Percentiles rank a stretch among this genome's conserved stretches.
phyloP scores from a whole-genome alignment of 2,329 filamentous ascomycete species.

The Nigrograna mackinnonii region DNA sequence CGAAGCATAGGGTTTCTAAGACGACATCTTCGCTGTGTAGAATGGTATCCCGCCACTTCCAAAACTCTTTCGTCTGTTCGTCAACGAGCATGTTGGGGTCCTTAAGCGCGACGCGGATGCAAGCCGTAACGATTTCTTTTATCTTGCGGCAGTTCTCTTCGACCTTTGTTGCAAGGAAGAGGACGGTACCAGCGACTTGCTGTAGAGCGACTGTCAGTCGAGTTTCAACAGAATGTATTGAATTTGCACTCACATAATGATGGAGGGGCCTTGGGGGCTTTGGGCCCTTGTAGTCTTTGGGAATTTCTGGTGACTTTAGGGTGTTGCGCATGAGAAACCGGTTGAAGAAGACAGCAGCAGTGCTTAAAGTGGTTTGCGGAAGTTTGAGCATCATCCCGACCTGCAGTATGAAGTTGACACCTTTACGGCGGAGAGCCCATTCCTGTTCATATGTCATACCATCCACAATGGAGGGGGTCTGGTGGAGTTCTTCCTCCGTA shows the following conservation, averaged over 20 bases:
- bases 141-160: slow-evolving; percentile 97
- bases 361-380: slow-evolving; percentile 88
- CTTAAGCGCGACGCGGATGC: slow-evolving; percentile 93
- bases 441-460: slow-evolving; percentile 80
- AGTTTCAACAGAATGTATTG: background rate
- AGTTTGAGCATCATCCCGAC: slow-evolving; percentile 90
- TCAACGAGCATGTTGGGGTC: slow-evolving; percentile 88
- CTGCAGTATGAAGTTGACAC: slow-evolving; percentile 95
- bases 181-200: slow-evolving; percentile 84
- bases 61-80: slow-evolving; percentile 97
- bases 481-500: slow-evolving; percentile 77
- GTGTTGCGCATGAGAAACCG: slow-evolving; percentile 91
- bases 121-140: slow-evolving; percentile 89
- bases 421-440: slow-evolving; percentile 80
- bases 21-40: slow-evolving; percentile 90
- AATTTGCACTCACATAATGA: slow-evolving; percentile 64
- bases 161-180: slow-evolving; percentile 96
- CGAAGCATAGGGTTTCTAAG: slow-evolving; percentile 90
- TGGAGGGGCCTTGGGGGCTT: slow-evolving; percentile 73
- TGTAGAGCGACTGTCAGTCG: slow-evolving; percentile 19
- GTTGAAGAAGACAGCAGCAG: slow-evolving; percentile 93
- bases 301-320: slow-evolving; percentile 71
- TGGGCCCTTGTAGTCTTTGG: slow-evolving; percentile 30
- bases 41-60: slow-evolving; percentile 95
- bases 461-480: slow-evolving; percentile 82